phyloP scores from a whole-genome alignment of 2,329 filamentous ascomycete genomes.

The Hypoxylon sp. region DNA sequence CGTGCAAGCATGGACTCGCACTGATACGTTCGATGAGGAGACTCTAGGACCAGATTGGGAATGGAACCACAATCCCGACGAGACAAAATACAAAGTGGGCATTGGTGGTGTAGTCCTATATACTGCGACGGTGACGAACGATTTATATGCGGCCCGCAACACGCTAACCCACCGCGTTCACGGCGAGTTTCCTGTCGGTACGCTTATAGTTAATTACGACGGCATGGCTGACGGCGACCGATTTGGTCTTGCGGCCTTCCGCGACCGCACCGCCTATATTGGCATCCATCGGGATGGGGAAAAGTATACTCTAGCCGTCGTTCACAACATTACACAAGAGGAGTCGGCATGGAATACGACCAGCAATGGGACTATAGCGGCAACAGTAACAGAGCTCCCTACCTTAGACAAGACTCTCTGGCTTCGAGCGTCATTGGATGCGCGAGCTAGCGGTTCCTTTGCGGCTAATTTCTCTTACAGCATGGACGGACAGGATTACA shows the following conservation, averaged over 20 bases:
- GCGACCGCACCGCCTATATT: slow-evolving; percentile 68
- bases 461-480: slow-evolving; percentile 61
- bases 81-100: slow-evolving; percentile 59
- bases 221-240: slow-evolving; percentile 67
- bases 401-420: slow-evolving; percentile 55
- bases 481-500: slow-evolving; percentile 59
- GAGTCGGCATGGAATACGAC: slow-evolving; percentile 50
- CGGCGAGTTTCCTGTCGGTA: slow-evolving; percentile 63
- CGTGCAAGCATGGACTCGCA: slow-evolving; percentile 54
- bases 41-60: slow-evolving; percentile 66
- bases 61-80: slow-evolving; percentile 75
- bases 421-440: slow-evolving; percentile 57
- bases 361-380: slow-evolving; percentile 52
- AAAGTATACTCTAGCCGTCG: slow-evolving; percentile 53
- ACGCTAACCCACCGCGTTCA: slow-evolving; percentile 64
- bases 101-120: slow-evolving; percentile 62
- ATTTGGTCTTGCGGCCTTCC: slow-evolving; percentile 66
- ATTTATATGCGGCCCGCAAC: slow-evolving; percentile 64
- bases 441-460: slow-evolving; percentile 51
- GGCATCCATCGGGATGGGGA: slow-evolving; percentile 60
- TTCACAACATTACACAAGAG: slow-evolving; percentile 59
- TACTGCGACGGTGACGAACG: slow-evolving; percentile 66
- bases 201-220: slow-evolving; percentile 64
- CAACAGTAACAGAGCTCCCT: slow-evolving; percentile 50
- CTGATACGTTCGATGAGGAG: slow-evolving; percentile 62